Percentiles rank a stretch among this genome's conserved stretches.
Evolutionary conservation across 768 basidiomycete species (phyloP).

Genomic region (Nidularia pulvinata): DNA sequence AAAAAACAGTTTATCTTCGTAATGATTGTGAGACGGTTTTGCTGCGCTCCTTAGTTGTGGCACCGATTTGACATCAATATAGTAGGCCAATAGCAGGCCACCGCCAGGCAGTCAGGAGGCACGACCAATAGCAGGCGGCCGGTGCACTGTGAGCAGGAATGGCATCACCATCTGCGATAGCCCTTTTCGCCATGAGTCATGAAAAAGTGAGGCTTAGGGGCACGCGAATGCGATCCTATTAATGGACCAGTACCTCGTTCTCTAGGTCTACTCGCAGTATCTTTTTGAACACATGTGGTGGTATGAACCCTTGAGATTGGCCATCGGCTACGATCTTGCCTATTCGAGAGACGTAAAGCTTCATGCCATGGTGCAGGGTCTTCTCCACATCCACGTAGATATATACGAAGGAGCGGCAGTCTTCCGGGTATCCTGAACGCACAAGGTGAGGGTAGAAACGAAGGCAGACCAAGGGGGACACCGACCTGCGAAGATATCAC

Average conservation of each 20-base stretch:
- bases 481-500: background rate
- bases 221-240: background rate
- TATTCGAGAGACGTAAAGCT: conserved; percentile 9
- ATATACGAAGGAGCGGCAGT: background rate
- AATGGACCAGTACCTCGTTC: no score
- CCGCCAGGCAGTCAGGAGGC: background rate
- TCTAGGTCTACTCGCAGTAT: background rate
- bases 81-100: no score
- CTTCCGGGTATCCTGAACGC: background rate
- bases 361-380: conserved; percentile 10
- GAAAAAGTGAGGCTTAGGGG: background rate
- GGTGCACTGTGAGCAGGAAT: background rate
- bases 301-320: conserved; percentile 3
- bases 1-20: no score
- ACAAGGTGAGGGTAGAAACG: background rate
- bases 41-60: no score
- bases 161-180: background rate
- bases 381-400: conserved; percentile 9
- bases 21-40: no score
- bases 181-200: background rate
- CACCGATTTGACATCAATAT: no score
- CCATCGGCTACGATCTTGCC: conserved; percentile 8
- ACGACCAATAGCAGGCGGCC: background rate
- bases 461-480: background rate
- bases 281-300: conserved; percentile 5